Base-by-base conservation (phyloP, 2,329 filamentous ascomycete species). In the Myriosclerotinia curreyana region DNA sequence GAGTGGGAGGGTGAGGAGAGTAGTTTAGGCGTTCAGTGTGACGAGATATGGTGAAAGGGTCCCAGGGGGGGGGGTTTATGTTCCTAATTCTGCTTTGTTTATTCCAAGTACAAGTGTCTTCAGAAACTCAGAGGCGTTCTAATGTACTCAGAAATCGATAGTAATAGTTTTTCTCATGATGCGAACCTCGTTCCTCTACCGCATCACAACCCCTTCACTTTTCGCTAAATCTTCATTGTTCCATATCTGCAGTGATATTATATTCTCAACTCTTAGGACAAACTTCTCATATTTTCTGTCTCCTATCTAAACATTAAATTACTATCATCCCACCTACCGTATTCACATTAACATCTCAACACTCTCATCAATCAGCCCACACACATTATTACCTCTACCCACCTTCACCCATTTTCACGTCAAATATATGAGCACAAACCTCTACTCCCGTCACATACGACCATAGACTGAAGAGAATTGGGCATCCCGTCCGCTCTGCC, bases 1-100 rank as follows among this genome's bases (percentile, higher is more conserved):
- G 78, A 91, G 84, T 1, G 90, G 90, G 0, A 86, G 80, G 74
- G 81, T 82, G 56, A 80, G 77, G 67, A 78, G 76, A 62, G 77
- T 87, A 54, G 77, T 79, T 50, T 82, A 67, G 69, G 22, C 51
- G 8, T 11, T 36, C 17, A 17, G 49, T 17, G 3, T 6, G 28
- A 36, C 34, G 14, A n/a, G n/a, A n/a, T n/a, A n/a, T n/a, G n/a
- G n/a, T n/a, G n/a, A n/a, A n/a, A n/a, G n/a, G 34, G 1, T 28
- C 28, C 28, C 6, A 36, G 42, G 12, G 6, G 11, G 44, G 5
- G 55, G 15, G 38, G 9, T 49, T 17, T 50, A 11, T 28, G 49
- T 25, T 50, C 6, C 25, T 8, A 7, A 1, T 34, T 25, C 6
- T 15, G 1, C 9, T 15, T 34, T 46, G 11, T 46, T 34, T 44